Percentiles rank a stretch among this genome's conserved stretches.
Evolutionary conservation across 257 asterid species (phyloP).

Genomic region (Rubia yunnanensis): DNA sequence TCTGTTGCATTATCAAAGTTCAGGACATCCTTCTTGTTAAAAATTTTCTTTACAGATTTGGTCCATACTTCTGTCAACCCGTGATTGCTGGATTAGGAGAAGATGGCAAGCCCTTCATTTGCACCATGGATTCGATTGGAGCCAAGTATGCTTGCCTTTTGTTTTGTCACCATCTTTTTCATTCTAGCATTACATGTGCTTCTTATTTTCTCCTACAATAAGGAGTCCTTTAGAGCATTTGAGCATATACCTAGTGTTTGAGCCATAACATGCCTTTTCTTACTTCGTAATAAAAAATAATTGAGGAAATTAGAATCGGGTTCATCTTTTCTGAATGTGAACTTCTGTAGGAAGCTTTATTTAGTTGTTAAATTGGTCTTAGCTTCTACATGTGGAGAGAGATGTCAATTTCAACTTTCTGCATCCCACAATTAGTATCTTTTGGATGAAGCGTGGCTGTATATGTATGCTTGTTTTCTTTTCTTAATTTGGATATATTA

Average conservation of each 20-base stretch:
- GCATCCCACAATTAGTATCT: too few relatives aligned
- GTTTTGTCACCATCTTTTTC: neutral
- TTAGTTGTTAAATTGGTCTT: neutral
- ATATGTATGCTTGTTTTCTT: too few relatives aligned
- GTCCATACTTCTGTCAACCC: constrained; percentile 95
- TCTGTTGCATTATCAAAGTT: neutral
- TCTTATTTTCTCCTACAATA: neutral
- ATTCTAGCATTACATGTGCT: neutral
- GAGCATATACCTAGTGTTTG: neutral
- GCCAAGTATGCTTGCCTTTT: constrained; percentile 80
- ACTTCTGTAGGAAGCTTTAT: neutral
- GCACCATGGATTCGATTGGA: constrained; percentile 97
- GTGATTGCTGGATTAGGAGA: constrained; percentile 95
- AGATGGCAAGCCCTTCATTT: constrained; percentile 86
- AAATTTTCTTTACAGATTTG: constrained; percentile 41
- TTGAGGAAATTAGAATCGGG: neutral
- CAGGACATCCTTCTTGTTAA: neutral
- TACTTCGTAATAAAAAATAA: neutral
- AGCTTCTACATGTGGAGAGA: neutral
- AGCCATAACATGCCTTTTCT: neutral
- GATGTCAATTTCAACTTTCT: too few relatives aligned
- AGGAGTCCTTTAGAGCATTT: neutral
- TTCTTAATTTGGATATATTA: too few relatives aligned
- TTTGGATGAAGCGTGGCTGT: too few relatives aligned
- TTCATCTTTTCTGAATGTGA: neutral